Percentiles rank a stretch among this genome's conserved stretches.
phyloP scores from a whole-genome alignment of 2,329 filamentous ascomycete genomes.

The Septoria linicola region DNA sequence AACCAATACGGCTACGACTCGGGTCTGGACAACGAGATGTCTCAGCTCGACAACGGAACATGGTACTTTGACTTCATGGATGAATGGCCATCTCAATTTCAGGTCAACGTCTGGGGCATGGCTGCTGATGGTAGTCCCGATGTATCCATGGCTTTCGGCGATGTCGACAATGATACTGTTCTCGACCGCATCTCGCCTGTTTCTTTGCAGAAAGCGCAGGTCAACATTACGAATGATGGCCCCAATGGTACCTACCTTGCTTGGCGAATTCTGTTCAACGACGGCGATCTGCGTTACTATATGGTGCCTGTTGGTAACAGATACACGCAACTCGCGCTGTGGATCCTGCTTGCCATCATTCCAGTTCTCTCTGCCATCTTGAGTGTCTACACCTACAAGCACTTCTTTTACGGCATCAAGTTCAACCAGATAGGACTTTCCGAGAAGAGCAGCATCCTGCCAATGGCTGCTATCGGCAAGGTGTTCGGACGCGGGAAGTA shows the following conservation, averaged over 20 bases:
- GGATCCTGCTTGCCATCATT: constrained; percentile 54
- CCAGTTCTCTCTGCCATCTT: constrained; percentile 53
- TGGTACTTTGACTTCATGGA: constrained; percentile 63
- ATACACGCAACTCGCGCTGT: constrained; percentile 55
- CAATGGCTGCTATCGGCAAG: constrained; percentile 27
- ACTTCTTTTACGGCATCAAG: constrained; percentile 63
- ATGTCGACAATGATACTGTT: constrained; percentile 60
- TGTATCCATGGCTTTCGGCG: constrained; percentile 58
- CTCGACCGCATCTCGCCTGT: constrained; percentile 63
- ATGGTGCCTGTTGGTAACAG: constrained; percentile 56
- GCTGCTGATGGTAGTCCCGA: constrained; percentile 63
- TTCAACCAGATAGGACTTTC: constrained; percentile 59
- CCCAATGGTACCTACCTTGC: constrained; percentile 57
- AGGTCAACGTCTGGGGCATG: constrained; percentile 67
- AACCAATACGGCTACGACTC: constrained; percentile 65
- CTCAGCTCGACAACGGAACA: constrained; percentile 47
- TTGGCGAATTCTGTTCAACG: constrained; percentile 57
- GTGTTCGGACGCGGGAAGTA: constrained; percentile 28
- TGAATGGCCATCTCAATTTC: constrained; percentile 62
- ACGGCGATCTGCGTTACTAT: constrained; percentile 53
- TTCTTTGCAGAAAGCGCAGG: constrained; percentile 54
- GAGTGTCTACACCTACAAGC: constrained; percentile 58
- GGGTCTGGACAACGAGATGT: constrained; percentile 56
- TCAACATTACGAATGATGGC: constrained; percentile 57
- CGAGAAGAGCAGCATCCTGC: constrained; percentile 47